A percentile compares a stretch with the other conserved stretches of the same genome.
phyloP scores from a whole-genome alignment of 495 filamentous ascomycete genomes.

The Podospora tetraspora region DNA sequence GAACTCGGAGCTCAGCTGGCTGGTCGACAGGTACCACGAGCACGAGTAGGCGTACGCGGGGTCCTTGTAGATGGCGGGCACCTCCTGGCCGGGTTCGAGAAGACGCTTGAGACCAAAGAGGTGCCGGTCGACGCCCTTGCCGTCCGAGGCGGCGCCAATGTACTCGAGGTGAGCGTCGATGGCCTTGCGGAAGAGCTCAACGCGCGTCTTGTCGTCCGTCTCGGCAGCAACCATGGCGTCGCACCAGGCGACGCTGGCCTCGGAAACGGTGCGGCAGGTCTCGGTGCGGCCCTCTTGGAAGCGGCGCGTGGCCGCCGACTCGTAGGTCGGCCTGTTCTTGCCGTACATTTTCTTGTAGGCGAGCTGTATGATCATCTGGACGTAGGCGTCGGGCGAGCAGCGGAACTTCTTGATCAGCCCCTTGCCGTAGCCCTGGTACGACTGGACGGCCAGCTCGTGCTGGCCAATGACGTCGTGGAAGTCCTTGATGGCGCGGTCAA shows the following conservation, averaged over 20 bases:
- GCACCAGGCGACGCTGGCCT: constrained; percentile 91
- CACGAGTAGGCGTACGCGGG: constrained; percentile 76
- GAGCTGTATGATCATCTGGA: constrained; percentile 98
- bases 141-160: constrained; percentile 81
- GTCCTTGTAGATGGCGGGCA: constrained; percentile 81
- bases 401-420: constrained; percentile 99
- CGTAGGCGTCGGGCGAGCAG: constrained; percentile 95
- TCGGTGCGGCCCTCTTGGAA: constrained; percentile 97
- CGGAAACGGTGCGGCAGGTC: constrained; percentile 86
- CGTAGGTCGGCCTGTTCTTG: constrained; percentile 95
- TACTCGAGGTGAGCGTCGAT: constrained; percentile 80
- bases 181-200: constrained; percentile 74
- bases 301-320: constrained; percentile 87
- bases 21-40: constrained; percentile 84
- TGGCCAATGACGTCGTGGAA: constrained; percentile 72
- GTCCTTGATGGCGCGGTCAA: constrained; percentile 68
- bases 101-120: constrained; percentile 95
- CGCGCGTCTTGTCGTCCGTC: constrained; percentile 55
- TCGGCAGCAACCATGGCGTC: constrained; percentile 68
- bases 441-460: constrained; percentile 90
- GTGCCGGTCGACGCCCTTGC: constrained; percentile 92
- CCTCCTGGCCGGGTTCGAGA: constrained; percentile 70
- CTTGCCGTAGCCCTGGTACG: constrained; percentile 97
- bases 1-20: constrained; percentile 89
- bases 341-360: constrained; percentile 99